These are phyloP conservation scores for Chrysosporium keratinophilum DNA, from an alignment of 2,329 filamentous ascomycete genomes.

Conservation along the genomic window DNA sequence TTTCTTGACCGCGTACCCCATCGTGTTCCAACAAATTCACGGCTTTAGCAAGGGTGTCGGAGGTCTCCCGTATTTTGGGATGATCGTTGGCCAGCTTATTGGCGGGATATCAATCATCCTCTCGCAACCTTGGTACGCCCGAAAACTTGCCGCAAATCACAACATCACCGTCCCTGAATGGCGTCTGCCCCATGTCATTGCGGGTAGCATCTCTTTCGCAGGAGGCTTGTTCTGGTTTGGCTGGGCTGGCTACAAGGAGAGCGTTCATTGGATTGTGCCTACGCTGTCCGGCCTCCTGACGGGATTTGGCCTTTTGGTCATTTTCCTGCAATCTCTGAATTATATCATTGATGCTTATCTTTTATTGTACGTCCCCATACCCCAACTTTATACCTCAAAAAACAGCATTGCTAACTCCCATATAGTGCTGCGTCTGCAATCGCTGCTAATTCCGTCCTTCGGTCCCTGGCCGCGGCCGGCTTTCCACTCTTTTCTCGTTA, in stretches of 20 bases:
- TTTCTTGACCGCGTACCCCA: slow-evolving; percentile 28
- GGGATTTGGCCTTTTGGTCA: slow-evolving; percentile 40
- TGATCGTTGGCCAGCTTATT: slow-evolving; percentile 36
- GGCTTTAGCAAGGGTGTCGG: slow-evolving; percentile 26
- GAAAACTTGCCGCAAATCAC: slow-evolving; percentile 27
- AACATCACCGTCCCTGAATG: slow-evolving; percentile 32
- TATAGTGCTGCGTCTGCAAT: slow-evolving; percentile 41
- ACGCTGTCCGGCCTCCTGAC: slow-evolving; percentile 36
- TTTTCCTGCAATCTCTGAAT: slow-evolving; percentile 41
- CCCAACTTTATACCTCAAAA: neutral
- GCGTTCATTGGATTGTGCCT: slow-evolving; percentile 34
- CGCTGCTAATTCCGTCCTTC: slow-evolving; percentile 42
- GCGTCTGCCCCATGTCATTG: slow-evolving; percentile 39
- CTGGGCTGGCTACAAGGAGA: slow-evolving; percentile 30
- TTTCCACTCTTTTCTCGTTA: slow-evolving; percentile 30
- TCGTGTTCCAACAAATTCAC: slow-evolving; percentile 24
- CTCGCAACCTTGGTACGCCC: slow-evolving; percentile 31
- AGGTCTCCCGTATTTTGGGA: slow-evolving; percentile 37
- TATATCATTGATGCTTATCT: slow-evolving; percentile 34
- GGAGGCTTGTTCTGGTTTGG: slow-evolving; percentile 37
- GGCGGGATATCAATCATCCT: slow-evolving; percentile 34
- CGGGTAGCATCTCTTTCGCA: slow-evolving; percentile 38
- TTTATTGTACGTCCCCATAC: slow-evolving; percentile 21
- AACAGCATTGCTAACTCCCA: neutral
- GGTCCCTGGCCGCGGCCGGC: slow-evolving; percentile 33